Percentiles rank a stretch among this genome's conserved stretches.
These are phyloP conservation scores for Hemileccinum impolitum DNA, from an alignment of 768 basidiomycete species.

Conservation along the genomic window DNA sequence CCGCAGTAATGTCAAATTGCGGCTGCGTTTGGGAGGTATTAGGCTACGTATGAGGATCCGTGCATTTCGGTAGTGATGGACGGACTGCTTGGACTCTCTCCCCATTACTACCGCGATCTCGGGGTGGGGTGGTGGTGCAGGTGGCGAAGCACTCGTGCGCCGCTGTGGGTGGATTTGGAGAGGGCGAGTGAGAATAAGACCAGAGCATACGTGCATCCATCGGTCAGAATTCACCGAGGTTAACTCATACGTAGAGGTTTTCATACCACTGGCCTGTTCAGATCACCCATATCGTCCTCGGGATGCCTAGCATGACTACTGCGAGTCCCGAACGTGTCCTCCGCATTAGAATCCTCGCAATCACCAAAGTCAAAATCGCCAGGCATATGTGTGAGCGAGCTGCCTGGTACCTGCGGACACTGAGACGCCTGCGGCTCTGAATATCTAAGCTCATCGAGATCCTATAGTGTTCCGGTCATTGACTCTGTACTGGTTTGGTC, in stretches of 20 bases:
- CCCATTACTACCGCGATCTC: slow-evolving; percentile 4
- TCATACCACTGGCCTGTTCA: slow-evolving; percentile 55
- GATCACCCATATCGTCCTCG: slow-evolving; percentile 70
- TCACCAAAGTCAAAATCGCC: slow-evolving; percentile 66
- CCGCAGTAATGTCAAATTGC: slow-evolving; percentile 62
- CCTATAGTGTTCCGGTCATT: slow-evolving; percentile 35
- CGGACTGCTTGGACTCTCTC: slow-evolving; percentile 1
- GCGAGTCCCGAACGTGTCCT: slow-evolving; percentile 12
- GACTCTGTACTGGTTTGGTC: not conserved
- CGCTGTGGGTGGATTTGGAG: slow-evolving; percentile 7
- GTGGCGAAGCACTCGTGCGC: slow-evolving; percentile 49
- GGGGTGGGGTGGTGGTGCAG: slow-evolving; percentile 43
- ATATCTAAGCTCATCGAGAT: slow-evolving; percentile 43
- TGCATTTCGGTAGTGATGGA: slow-evolving; percentile 5
- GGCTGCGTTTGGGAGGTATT: slow-evolving; percentile 9
- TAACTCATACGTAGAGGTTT: not conserved
- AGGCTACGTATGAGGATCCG: no score
- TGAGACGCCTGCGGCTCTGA: slow-evolving; percentile 10
- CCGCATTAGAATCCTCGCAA: slow-evolving; percentile 37
- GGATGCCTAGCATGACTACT: slow-evolving; percentile 15
- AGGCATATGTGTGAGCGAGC: slow-evolving; percentile 35
- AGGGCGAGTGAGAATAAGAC: slow-evolving; percentile 10
- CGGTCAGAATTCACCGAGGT: not conserved
- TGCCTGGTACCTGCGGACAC: slow-evolving; percentile 4
- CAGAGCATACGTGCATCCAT: not conserved